These are phyloP conservation scores for Talaromyces amestolkiae DNA, from an alignment of 2,329 filamentous ascomycete species.

Conservation along the genomic window DNA sequence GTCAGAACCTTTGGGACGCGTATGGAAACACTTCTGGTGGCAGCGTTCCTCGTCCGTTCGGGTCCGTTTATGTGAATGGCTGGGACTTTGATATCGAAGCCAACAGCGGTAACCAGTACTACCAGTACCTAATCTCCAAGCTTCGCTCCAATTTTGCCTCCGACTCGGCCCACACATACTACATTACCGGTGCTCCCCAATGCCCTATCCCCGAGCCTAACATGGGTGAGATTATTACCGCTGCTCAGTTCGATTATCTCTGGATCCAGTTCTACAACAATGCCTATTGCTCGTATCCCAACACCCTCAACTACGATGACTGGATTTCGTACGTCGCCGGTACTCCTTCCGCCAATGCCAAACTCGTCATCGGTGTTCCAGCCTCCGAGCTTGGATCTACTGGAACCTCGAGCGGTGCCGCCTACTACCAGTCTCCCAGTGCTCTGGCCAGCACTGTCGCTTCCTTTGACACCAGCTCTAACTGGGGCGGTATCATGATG, in stretches of 20 bases:
- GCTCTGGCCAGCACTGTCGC: slow-evolving; percentile 48
- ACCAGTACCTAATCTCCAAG: slow-evolving; percentile 45
- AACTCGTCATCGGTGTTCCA: slow-evolving; percentile 55
- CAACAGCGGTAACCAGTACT: slow-evolving; percentile 36
- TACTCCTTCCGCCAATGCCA: slow-evolving; percentile 45
- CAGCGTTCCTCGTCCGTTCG: slow-evolving; percentile 52
- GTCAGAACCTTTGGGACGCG: slow-evolving; percentile 43
- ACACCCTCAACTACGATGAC: slow-evolving; percentile 45
- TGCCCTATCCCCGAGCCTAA: slow-evolving; percentile 50
- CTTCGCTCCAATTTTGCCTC: slow-evolving; percentile 44
- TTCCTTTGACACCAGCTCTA: slow-evolving; percentile 39
- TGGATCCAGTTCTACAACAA: slow-evolving; percentile 60
- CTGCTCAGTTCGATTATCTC: slow-evolving; percentile 51
- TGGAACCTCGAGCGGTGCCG: slow-evolving; percentile 18
- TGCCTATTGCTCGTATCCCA: slow-evolving; percentile 47
- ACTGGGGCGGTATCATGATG: slow-evolving; percentile 60
- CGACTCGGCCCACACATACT: slow-evolving; percentile 42
- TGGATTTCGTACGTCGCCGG: slow-evolving; percentile 44
- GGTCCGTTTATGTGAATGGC: slow-evolving; percentile 49
- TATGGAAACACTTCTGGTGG: slow-evolving; percentile 39
- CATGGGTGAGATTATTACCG: slow-evolving; percentile 45
- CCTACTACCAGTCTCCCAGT: slow-evolving; percentile 48
- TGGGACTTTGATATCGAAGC: slow-evolving; percentile 54
- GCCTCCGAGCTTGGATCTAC: slow-evolving; percentile 33
- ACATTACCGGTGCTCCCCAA: slow-evolving; percentile 55